Conservation (phyloP, 805 yeast genomes). For the Candida nemodendra region DNA sequence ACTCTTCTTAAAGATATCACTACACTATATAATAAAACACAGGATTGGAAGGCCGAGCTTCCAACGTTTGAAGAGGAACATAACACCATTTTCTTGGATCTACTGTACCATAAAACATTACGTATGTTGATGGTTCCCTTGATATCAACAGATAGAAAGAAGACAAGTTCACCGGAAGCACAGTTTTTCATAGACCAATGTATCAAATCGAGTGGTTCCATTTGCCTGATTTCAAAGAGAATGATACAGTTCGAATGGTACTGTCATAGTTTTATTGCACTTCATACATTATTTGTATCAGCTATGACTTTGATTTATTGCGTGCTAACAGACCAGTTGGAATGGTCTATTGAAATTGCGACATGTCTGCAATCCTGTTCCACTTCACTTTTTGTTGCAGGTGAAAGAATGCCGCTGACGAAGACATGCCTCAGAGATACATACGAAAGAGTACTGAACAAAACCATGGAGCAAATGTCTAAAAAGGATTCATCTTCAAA, state of each 20-base stretch:
- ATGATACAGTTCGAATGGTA: constrained; percentile 23
- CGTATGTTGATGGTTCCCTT: constrained; percentile 20
- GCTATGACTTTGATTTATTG: constrained; percentile 26
- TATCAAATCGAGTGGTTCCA: constrained; percentile 21
- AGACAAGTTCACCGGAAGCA: constrained; percentile 7
- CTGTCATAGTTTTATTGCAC: constrained; percentile 23
- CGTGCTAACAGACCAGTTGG: constrained; percentile 18
- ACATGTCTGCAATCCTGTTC: constrained; percentile 25
- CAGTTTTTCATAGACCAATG: constrained; percentile 20
- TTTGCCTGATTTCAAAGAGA: constrained; percentile 22
- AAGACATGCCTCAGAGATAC: constrained; percentile 20
- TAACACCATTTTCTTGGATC: constrained; percentile 12
- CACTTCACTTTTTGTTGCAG: constrained; percentile 23
- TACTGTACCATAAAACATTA: constrained; percentile 20
- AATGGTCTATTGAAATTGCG: constrained; percentile 24
- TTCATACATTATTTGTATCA: constrained; percentile 22
- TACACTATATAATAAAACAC: constrained; percentile 9
- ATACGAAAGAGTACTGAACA: constrained; percentile 19
- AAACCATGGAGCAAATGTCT: constrained; percentile 20
- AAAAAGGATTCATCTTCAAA: constrained; percentile 5
- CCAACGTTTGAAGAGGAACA: constrained; percentile 18
- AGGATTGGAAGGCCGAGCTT: constrained; percentile 16
- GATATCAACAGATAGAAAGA: constrained; percentile 12
- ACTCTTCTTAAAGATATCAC: constrained; percentile 14
- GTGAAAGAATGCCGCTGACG: constrained; percentile 26